Base-by-base conservation (phyloP, 208 protist species). In the Spongospora subterranea region DNA sequence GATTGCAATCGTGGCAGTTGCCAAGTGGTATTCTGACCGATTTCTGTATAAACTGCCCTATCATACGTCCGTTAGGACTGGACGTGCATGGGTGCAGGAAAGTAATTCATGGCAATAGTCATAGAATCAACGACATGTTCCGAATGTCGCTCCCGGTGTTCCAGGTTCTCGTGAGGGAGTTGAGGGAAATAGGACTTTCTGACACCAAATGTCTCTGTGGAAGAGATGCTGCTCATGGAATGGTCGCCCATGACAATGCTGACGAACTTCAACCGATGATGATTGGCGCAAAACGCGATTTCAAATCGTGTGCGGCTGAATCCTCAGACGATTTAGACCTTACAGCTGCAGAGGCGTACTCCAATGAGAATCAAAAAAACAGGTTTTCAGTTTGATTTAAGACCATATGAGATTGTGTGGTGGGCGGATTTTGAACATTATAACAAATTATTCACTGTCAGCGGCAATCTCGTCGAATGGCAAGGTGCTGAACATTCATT, bases 401-500 rank as follows among this genome's bases (percentile, higher is more conserved):
- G 50, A 60, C 50, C 50, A 29, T 60, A 29, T 24, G 50, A 60
- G 24, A 60, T 24, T 29, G 50, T 60, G 50, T 60, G 50, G 50
- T 60, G 50, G 50, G 50, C 50, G 24, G 50, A 60, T 60, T 24
- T 60, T 60, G 50, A 60, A 60, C 50, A 60, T 60, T 60, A 60
- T 24, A 6, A 29, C 50, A 60, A 60, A 24, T 24, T 60, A 60
- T 24, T 60, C 50, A 24, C 13, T 60, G 24, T 29, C 50, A 6
- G 50, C 50, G 50, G 50, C 50, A 60, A 24, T 60, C 50, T 60
- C 50, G 6, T 6, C 24, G 6, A 6, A 60, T 60, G 50, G 50
- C 50, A 60, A 60, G 24, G 50, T 60, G 50, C 6, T 60, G 50
- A 24, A 60, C 50, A 6, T 24, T 29, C 13, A 60, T 60, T 60